phyloP scores from a whole-genome alignment of 202 grass and related monocot species.

The Zizania palustris region DNA sequence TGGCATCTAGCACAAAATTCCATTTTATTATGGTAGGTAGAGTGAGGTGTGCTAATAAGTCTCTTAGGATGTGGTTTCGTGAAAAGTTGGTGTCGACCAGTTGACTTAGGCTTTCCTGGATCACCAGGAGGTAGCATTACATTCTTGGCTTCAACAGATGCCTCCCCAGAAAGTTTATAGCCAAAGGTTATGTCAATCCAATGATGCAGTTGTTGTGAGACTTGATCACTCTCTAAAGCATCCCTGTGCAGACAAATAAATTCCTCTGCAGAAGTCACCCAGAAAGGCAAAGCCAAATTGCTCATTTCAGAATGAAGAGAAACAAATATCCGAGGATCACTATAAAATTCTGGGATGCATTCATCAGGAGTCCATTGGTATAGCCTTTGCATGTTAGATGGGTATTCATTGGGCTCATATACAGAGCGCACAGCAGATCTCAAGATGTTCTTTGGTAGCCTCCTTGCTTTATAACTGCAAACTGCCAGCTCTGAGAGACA shows the following conservation, averaged over 20 bases:
- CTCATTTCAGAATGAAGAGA: conserved; percentile 96
- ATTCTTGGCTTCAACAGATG: conserved; percentile 91
- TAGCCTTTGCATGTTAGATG: conserved; percentile 90
- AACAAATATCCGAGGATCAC: conserved; percentile 71
- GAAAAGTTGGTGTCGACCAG: conserved; percentile 80
- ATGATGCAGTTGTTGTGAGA: conserved; percentile 82
- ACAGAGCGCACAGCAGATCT: conserved; percentile 81
- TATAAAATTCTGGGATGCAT: conserved; percentile 97
- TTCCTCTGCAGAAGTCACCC: conserved; percentile 73
- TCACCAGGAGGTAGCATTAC: conserved; percentile 88
- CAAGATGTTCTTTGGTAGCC: conserved; percentile 79
- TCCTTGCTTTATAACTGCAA: conserved; percentile 99
- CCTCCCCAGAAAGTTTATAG: conserved; percentile 85
- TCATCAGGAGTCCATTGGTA: conserved; percentile 99
- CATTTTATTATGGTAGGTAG: conserved; percentile 57
- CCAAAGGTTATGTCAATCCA: conserved; percentile 99
- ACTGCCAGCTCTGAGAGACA: conserved; percentile 97
- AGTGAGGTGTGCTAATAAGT: conserved; percentile 53
- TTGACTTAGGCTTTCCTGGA: conserved; percentile 74
- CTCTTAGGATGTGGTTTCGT: conserved; percentile 79
- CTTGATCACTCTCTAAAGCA: conserved; percentile 79
- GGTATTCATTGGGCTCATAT: conserved; percentile 97
- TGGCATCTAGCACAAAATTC: conserved; percentile 64
- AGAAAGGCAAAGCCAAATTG: conserved; percentile 84
- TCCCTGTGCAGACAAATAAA: conserved; percentile 89